Base-by-base conservation (phyloP, 345 rosid genomes). In the Rhizophora apiculata region DNA sequence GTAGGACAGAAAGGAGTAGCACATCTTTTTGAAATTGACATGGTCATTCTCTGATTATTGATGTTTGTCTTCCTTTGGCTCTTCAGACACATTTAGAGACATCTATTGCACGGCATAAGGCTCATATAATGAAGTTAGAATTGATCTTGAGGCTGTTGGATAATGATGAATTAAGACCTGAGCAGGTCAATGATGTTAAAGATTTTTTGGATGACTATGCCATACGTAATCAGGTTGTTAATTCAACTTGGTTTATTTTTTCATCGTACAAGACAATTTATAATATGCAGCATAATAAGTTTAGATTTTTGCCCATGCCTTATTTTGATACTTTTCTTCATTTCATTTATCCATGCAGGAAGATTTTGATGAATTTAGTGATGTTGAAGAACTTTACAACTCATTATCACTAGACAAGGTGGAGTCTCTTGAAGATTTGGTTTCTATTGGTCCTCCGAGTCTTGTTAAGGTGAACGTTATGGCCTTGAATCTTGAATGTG, bases 141-240 rank as follows among this genome's bases (percentile, higher is more conserved):
- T 72, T 88, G 81, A 92, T 92, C 80, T 79, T 96, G 84, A 92
- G 98, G 90, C 83, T 96, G 39, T 78, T 96, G 78, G 99, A 96
- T 81, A 96, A 96, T 79, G 96, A 96, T 84, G 97, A 96, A 81
- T 78, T 96, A 81, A 96, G 95, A 84, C 96, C 98, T 24, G 99
- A 96, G 83, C 96, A 96, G 80, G 99, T 96, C 63, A 92, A 92
- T 74, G 99, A 96, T 72, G 90, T 85, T 76, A 96, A 85, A 79
- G 99, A 96, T 81, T 87, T 92, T 81, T 79, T 96, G 83, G 99
- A 96, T 8, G 98, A 92, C 77, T 96, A 92, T 84, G 96, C 85
- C 60, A 98, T 89, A 68, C 97, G 99, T 21, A 96, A 96, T 84
- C 99, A 96, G 98, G 98, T 96, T 70, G 62, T 51, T 63, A 58